phyloP scores from a whole-genome alignment of 2,329 filamentous ascomycete species.

The Chrysosporium queenslandicum region DNA sequence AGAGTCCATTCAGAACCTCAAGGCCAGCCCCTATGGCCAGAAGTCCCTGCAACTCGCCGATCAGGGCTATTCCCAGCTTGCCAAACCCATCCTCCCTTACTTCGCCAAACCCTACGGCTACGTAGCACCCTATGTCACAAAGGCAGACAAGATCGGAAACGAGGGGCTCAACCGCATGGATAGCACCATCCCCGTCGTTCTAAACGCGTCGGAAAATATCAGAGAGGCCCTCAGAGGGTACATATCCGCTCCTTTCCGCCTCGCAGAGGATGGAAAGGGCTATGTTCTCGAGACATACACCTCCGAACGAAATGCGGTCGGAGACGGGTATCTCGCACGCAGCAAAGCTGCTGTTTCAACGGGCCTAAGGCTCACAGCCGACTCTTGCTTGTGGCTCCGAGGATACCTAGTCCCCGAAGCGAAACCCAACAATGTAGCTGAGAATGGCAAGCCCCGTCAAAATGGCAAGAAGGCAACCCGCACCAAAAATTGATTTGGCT shows the following conservation, averaged over 20 bases:
- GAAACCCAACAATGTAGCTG: background rate
- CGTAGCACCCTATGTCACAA: conserved; percentile 72
- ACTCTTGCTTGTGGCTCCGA: conserved; percentile 54
- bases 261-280: conserved; percentile 48
- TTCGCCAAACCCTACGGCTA: conserved; percentile 70
- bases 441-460: conserved; percentile 8
- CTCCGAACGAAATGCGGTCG: conserved; percentile 39
- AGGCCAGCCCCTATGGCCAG: conserved; percentile 70
- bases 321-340: conserved; percentile 49
- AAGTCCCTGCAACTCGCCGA: conserved; percentile 68
- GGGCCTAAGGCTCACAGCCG: conserved; percentile 54
- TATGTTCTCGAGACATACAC: conserved; percentile 37
- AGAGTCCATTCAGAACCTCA: conserved; percentile 68
- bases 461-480: conserved; percentile 5
- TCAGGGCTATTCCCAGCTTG: conserved; percentile 64
- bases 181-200: conserved; percentile 59
- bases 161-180: conserved; percentile 61
- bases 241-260: conserved; percentile 53
- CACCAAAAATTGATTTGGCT: background rate
- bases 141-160: conserved; percentile 68
- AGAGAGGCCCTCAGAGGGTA: conserved; percentile 54
- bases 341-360: conserved; percentile 62
- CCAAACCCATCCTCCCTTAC: conserved; percentile 68
- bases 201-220: conserved; percentile 63
- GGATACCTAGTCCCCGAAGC: conserved; percentile 9